Base-by-base conservation (phyloP, 2,329 filamentous ascomycete genomes). In the Lachnellula willkommii region DNA sequence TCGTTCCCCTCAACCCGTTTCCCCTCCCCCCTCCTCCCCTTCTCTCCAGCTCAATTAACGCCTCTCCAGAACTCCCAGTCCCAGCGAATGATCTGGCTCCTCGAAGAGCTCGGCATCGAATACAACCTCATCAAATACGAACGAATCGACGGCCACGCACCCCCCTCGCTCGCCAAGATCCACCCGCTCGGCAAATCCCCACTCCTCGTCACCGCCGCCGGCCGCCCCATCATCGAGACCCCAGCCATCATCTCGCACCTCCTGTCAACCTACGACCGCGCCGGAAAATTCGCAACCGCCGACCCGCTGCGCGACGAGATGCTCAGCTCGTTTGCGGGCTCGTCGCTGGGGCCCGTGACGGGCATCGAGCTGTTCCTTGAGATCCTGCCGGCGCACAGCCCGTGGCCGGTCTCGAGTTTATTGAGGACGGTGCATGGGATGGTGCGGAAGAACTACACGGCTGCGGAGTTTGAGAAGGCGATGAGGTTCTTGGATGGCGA, bases 101-200 rank as follows among this genome's bases (percentile, higher is more conserved):
- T 88, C 50, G 83, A 88, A 70, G 84, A 87, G 66, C 78, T 87
- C 59, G 79, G 85, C 46, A 73, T 95, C 46, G 79, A 86, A 40
- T 95, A 95, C 72, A 82, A 91, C 60, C 43, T 64, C 37, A 77
- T 86, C 51, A 92, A 87, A 76, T 89, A 89, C 71, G 26, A 43
- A 11, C 86, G 92, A 52, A 69, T 76, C 60, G 73, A 73, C 56
- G 79, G 76, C 66, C 77, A 87, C 14, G 91, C 91, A 0, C 89
- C 90, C 1, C 75, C 83, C 0, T 86, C 88, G 66, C 79, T 96
- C 46, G 26, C 50, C 20, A 83, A 87, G n/a, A n/a, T 54, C 36
- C 49, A 52, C 66, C 88, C 89, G 0, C 78, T 96, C 3, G 92
- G 92, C 62, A 95, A 95, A 70, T 90, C 89, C 1, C 92, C 92